These are phyloP conservation scores for Lachnum nothofagi DNA, from an alignment of 2,329 filamentous ascomycete genomes.

Conservation along the genomic window DNA sequence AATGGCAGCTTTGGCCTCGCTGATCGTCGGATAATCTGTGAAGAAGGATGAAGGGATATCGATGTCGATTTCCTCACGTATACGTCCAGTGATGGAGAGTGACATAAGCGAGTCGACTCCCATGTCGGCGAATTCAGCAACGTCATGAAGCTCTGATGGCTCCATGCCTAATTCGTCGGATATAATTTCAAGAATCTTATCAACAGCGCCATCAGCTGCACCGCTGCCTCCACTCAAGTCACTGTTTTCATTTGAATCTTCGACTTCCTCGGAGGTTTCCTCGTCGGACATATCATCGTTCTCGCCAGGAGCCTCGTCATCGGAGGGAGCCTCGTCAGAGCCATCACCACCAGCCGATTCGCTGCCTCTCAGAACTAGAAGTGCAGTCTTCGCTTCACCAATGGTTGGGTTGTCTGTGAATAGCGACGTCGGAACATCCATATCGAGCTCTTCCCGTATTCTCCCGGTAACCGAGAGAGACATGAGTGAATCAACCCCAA, in stretches of 20 bases:
- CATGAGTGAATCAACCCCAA: constrained; percentile 58
- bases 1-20: constrained; percentile 30
- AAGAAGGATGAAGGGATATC: constrained; percentile 50
- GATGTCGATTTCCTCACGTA: constrained; percentile 54
- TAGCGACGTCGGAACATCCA: constrained; percentile 48
- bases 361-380: neutral
- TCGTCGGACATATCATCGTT: constrained; percentile 35
- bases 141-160: constrained; percentile 51
- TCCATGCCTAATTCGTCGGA: constrained; percentile 53
- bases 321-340: constrained; percentile 24
- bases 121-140: constrained; percentile 51
- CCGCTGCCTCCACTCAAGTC: too few relatives aligned
- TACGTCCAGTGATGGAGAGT: constrained; percentile 51
- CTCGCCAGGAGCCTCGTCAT: neutral
- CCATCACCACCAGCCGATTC: constrained; percentile 9
- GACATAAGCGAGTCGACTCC: constrained; percentile 60
- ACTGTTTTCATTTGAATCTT: neutral
- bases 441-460: constrained; percentile 53
- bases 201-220: constrained; percentile 23
- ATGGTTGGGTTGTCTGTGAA: constrained; percentile 39
- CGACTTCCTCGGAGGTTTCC: constrained; percentile 28
- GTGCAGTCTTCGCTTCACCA: constrained; percentile 33
- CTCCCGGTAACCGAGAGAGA: constrained; percentile 52
- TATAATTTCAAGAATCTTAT: constrained; percentile 47
- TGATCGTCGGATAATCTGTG: constrained; percentile 35